These are phyloP conservation scores for Comarum palustre DNA, from an alignment of 306 rosid species.

Conservation along the genomic window DNA sequence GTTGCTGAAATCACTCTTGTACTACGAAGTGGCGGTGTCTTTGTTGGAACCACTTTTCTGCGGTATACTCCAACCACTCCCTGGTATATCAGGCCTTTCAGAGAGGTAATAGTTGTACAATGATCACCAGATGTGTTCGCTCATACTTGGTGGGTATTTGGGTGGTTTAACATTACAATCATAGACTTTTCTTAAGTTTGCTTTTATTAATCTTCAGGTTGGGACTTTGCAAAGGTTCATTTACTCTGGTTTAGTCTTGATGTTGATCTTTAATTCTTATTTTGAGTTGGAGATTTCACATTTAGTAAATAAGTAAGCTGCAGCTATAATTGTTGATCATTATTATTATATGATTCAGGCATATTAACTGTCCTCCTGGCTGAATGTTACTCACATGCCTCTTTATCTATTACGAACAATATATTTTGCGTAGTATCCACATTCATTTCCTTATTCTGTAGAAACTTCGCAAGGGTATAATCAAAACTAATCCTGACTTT, in stretches of 20 bases:
- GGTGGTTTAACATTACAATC: not conserved
- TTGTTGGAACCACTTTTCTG: constrained; percentile 89
- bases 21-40: constrained; percentile 72
- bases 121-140: not conserved
- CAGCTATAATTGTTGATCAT: not conserved
- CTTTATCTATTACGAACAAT: not conserved
- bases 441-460: not conserved
- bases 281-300: not conserved
- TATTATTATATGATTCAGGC: constrained; percentile 3
- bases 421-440: not conserved
- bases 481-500: not conserved
- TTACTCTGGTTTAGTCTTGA: not conserved
- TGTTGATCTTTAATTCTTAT: not conserved
- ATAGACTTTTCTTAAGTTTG: not conserved
- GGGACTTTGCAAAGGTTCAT: constrained; percentile 1
- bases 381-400: constrained; percentile 1
- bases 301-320: not conserved
- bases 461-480: not conserved
- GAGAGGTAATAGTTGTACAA: constrained; percentile 47
- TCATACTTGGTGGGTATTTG: constrained; percentile 16
- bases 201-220: not conserved
- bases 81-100: constrained; percentile 40
- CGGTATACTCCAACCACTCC: constrained; percentile 67
- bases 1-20: constrained; percentile 74
- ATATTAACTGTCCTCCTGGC: not conserved